Base-by-base conservation (phyloP, 768 basidiomycete species). In the Leccinum subtestaceum region DNA sequence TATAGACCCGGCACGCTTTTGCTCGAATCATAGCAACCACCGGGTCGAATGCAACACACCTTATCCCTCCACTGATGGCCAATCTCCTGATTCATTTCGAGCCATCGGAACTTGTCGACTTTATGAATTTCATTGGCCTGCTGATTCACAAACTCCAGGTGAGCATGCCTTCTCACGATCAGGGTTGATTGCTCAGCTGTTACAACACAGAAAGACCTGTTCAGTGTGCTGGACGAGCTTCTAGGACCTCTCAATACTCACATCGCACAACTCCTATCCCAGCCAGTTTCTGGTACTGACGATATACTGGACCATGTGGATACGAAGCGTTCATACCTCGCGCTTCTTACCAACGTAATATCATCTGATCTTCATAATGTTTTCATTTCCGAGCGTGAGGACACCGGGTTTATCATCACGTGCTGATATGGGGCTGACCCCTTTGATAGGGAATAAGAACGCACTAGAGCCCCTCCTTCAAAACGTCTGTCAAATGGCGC, bases 81-180 rank as follows among this genome's bases (percentile, higher is more conserved):
- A 89, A 91, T 70, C 84, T 98, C n/a, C 84, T 98, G 53, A 83
- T 87, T 3, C 91, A 96, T 65, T 95, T 95, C 67, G 93, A 97
- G 63, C 89, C 94, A 1, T 84, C 88, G 7, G 97, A 99, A 72
- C 77, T 99, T 58, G 87, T 90, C 29, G 97, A 99, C 69, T 96
- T 98, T 67, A 88, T 98, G 81, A 90, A 88, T 67, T 98, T 99
- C 78, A 89, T 99, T 56, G 89, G 89, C 7, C 78, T 97, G 9
- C 77, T 98, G 55, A 88, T 95, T 54, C 93, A 96, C 72, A 91
- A 91, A 70, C 83, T 98, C 56, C 91, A 93, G 80, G 95, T 94
- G 60, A 56, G 72, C 61, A 23, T 51, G 49, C 15, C 31, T 53
- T 31, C 5, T 17, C 27, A 55, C 23, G 21, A 5, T 11, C n/a